Percentiles rank a stretch among this genome's conserved stretches.
Evolutionary conservation across 257 asterid species (phyloP).

Genomic region (Solanum sparsipilum): DNA sequence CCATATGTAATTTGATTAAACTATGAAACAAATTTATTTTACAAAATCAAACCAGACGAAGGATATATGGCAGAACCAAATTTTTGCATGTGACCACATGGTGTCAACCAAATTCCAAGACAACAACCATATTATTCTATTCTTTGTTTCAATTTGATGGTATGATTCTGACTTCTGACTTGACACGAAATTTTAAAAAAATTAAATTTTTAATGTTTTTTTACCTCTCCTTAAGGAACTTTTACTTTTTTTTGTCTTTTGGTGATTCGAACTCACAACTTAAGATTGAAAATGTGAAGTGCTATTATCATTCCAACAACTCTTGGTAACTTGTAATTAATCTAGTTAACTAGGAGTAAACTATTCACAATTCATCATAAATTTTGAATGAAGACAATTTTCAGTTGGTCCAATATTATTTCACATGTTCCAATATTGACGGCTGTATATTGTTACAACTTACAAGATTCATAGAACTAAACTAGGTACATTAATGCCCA

Average conservation of each 20-base stretch:
- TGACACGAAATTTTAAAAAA: too few species aligned
- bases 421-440: background rate
- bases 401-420: background rate
- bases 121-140: background rate
- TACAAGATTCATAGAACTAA: background rate
- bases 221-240: too few species aligned
- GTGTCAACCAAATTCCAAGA: background rate
- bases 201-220: too few species aligned
- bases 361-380: background rate
- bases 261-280: too few species aligned
- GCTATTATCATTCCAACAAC: fast-evolving
- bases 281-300: too few species aligned
- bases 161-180: too few species aligned
- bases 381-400: background rate
- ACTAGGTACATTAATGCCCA: background rate
- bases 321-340: background rate
- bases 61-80: background rate
- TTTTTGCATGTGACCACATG: slow-evolving; percentile 11
- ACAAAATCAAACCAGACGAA: background rate
- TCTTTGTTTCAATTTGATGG: too few species aligned
- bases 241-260: too few species aligned
- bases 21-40: background rate
- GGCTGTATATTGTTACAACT: background rate
- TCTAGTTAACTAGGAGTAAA: background rate
- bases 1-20: background rate